Conservation (phyloP, 257 asterid genomes). For the Gynochthodes officinalis region DNA sequence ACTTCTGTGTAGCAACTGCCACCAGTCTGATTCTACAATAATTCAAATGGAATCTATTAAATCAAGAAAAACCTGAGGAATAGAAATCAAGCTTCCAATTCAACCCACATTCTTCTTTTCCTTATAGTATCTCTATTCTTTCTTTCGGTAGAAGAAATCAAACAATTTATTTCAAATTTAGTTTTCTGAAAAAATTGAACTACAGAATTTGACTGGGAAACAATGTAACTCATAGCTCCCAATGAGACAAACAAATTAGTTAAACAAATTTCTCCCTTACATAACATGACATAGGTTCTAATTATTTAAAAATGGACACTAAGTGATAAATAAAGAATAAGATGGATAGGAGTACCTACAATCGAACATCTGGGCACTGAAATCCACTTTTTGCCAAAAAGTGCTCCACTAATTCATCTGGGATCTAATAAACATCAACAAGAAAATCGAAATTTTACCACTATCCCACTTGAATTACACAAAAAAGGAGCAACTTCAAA, state of each 20-base stretch:
- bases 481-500: not conserved
- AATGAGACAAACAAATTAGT: no score
- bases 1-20: constrained; percentile 98
- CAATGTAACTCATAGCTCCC: not conserved
- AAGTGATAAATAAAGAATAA: not conserved
- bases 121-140: not conserved
- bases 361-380: constrained; percentile 94
- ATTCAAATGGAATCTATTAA: not conserved
- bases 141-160: not conserved
- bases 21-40: constrained; percentile 85
- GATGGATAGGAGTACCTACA: constrained; percentile 58
- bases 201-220: not conserved
- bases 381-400: constrained; percentile 93
- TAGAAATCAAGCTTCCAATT: not conserved
- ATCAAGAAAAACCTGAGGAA: not conserved
- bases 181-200: not conserved
- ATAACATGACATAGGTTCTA: not conserved
- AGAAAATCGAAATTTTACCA: not conserved
- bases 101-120: not conserved
- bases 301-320: not conserved
- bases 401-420: constrained; percentile 97
- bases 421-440: constrained; percentile 43
- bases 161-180: no score
- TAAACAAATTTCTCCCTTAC: no score
- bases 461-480: not conserved